phyloP scores from a whole-genome alignment of 1,139 yeast genomes.

The Nakaseomyces delphensis region DNA sequence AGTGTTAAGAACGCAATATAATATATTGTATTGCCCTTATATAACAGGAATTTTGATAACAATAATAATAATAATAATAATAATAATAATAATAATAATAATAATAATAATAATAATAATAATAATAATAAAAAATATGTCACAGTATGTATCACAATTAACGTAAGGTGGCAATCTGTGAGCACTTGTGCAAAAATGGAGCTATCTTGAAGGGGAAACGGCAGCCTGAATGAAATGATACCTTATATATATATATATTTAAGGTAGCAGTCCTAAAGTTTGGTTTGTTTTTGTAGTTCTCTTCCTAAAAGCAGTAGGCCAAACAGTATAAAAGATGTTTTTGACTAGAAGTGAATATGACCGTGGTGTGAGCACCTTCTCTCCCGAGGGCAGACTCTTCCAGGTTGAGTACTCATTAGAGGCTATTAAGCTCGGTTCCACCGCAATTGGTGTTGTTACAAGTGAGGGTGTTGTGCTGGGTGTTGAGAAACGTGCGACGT shows the following conservation, averaged over 20 bases:
- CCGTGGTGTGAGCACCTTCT: slow-evolving; percentile 96
- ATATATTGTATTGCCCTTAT: too few relatives aligned
- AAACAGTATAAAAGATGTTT: slow-evolving; percentile 48
- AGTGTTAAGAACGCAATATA: background rate
- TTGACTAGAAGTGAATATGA: slow-evolving; percentile 98
- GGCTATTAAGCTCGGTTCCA: slow-evolving; percentile 88
- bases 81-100: too few relatives aligned
- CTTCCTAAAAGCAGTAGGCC: background rate
- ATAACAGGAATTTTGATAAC: too few relatives aligned
- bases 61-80: too few relatives aligned
- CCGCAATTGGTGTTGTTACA: slow-evolving; percentile 97
- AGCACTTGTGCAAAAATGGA: background rate
- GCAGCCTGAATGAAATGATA: too few relatives aligned
- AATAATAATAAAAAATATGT: background rate
- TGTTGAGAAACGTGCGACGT: slow-evolving; percentile 94
- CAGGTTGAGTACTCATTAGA: slow-evolving; percentile 97
- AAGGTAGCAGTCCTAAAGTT: too few relatives aligned
- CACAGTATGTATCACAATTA: background rate
- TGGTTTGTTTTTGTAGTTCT: background rate
- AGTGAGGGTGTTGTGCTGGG: slow-evolving; percentile 94
- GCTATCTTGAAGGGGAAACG: too few relatives aligned
- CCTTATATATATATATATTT: too few relatives aligned
- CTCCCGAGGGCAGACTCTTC: slow-evolving; percentile 97
- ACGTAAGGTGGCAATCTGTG: background rate
- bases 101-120: too few relatives aligned